A percentile compares a stretch with the other conserved stretches of the same genome.
phyloP scores from a whole-genome alignment of 768 basidiomycete species.

The Macrolepiota albuminosa region DNA sequence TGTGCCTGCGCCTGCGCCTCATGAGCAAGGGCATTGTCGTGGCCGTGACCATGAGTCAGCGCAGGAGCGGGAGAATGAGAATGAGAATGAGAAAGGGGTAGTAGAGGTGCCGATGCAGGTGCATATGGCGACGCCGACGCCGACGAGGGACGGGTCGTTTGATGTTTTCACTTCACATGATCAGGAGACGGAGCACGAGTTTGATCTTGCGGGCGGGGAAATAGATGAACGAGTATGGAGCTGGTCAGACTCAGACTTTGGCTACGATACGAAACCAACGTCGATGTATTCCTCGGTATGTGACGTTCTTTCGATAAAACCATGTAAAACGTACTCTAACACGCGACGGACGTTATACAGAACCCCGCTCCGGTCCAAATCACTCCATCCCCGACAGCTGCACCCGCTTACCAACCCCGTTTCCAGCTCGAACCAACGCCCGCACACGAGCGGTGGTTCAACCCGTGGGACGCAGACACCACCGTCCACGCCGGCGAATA shows the following conservation, averaged over 20 bases:
- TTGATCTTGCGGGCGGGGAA: background rate
- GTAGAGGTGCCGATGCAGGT: background rate
- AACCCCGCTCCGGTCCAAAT: background rate
- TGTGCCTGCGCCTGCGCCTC: background rate
- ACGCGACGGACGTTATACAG: background rate
- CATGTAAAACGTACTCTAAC: background rate
- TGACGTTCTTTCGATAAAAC: background rate
- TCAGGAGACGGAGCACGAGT: background rate
- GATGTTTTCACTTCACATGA: background rate
- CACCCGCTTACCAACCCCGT: background rate
- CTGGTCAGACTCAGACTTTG: background rate
- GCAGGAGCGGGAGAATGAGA: background rate
- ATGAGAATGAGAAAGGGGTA: background rate
- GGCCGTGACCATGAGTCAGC: background rate
- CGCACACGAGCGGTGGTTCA: background rate
- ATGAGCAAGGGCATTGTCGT: background rate
- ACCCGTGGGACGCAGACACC: background rate
- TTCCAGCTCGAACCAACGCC: background rate
- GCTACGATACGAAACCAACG: background rate
- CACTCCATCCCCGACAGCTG: too few species aligned
- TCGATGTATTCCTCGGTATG: background rate
- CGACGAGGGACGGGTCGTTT: slow-evolving; percentile 12
- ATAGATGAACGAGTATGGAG: background rate
- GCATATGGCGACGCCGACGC: slow-evolving; percentile 4
- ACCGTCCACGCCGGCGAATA: background rate